Percentiles rank a stretch among this genome's conserved stretches.
These are phyloP conservation scores for Aspergillus baeticus DNA, from an alignment of 495 filamentous ascomycete genomes.

Conservation along the genomic window DNA sequence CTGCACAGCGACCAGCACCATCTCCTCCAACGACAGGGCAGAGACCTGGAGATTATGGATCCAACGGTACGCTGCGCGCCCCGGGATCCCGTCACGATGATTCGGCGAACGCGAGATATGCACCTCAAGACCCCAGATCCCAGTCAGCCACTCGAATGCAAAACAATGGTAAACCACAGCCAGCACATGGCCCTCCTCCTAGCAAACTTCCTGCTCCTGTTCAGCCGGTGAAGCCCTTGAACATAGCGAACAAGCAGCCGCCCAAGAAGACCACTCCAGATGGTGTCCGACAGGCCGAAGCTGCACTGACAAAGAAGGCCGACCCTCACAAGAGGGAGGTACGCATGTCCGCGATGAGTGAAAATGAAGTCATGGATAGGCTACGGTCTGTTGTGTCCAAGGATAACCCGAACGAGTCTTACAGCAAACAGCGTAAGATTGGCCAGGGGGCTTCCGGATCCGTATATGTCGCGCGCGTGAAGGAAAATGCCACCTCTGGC, in stretches of 20 bases:
- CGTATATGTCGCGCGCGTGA: constrained; percentile 94
- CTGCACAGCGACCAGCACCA: constrained; percentile 58
- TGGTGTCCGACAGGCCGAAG: constrained; percentile 76
- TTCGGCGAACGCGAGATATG: constrained; percentile 28
- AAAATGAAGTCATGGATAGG: constrained; percentile 94
- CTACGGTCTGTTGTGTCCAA: constrained; percentile 89
- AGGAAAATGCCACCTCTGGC: constrained; percentile 65
- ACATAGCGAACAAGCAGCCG: constrained; percentile 77
- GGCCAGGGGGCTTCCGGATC: constrained; percentile 97
- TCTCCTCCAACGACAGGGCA: constrained; percentile 47
- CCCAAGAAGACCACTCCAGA: constrained; percentile 51
- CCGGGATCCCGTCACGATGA: constrained; percentile 29
- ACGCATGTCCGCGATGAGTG: constrained; percentile 96
- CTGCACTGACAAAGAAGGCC: constrained; percentile 73
- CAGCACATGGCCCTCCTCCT: constrained; percentile 43
- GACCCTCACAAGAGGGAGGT: constrained; percentile 79
- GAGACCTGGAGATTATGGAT: constrained; percentile 19
- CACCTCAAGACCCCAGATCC: constrained; percentile 33
- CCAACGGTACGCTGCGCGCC: constrained; percentile 15
- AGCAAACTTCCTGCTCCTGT: constrained; percentile 61
- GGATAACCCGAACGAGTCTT: constrained; percentile 85
- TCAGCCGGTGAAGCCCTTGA: constrained; percentile 80
- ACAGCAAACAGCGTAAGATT: constrained; percentile 99
- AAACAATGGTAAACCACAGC: constrained; percentile 35
- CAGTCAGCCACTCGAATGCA: constrained; percentile 33